Evolutionary conservation across 805 yeast species (phyloP), one percentile per base, ranked within the genome.

Genomic region (Starmera amethionina): DNA sequence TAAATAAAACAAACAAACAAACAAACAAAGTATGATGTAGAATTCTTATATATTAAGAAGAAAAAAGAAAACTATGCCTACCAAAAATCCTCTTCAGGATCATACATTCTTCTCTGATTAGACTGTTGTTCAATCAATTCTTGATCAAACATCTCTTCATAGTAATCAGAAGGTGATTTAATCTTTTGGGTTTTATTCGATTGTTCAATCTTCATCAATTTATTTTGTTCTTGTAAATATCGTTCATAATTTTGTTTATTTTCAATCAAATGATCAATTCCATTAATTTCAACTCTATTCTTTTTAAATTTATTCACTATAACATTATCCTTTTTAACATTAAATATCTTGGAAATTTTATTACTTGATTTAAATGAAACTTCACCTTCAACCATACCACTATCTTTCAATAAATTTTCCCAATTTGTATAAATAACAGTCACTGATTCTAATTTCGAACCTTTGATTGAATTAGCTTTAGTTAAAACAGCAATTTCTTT

Each of bases 341-440:
- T 71, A 45, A 66, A 69, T 28, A 75, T 59, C 45, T 74, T 70
- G 44, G 65, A 72, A 19, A 81, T 77, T 39, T 63, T 60, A 44
- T 71, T 74, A 2, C 67, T 69, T 43, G 79, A 76, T 42, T 79
- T 73, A 58, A 82, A 84, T 1, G 84, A 74, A 7, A 84, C 94
- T 38, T 86, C 85, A 4, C 94, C 94, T 5, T 73, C 75, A 37
- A 75, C 86, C 93, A 82, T 83, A 28, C 73, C 73, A 12, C 79
- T 80, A 39, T 75, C 75, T 47, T 80, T 80, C 34, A 72, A 67
- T 41, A 84, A 63, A 52, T 84, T 84, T 22, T 71, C 67, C 70
- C 85, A 84, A 1, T 89, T 87, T 0, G 95, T 84, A 50, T 76
- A 76, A 33, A 84, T 72, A 8, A 84, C 72, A 2, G 80, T 75